Percentiles rank a stretch among this genome's conserved stretches.
phyloP scores from a whole-genome alignment of 2,329 filamentous ascomycete genomes.

The Ceratocystis huliohia region DNA sequence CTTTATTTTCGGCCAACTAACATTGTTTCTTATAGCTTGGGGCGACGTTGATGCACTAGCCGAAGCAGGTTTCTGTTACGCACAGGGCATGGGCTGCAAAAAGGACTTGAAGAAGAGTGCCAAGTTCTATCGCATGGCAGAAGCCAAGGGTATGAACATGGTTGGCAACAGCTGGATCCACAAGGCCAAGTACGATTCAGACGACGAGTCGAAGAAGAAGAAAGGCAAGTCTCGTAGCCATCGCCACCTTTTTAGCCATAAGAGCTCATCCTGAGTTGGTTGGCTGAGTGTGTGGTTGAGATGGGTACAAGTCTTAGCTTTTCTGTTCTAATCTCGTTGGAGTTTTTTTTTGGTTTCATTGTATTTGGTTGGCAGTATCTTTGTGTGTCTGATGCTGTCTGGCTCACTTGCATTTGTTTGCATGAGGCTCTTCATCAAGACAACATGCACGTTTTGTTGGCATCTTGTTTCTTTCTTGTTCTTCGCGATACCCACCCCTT shows the following conservation, averaged over 20 bases:
- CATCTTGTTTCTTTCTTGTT: conserved; percentile 9
- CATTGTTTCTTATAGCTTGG: conserved; percentile 47
- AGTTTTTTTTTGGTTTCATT: background rate
- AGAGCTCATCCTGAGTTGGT: conserved; percentile 25
- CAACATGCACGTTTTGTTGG: background rate
- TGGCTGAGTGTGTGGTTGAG: background rate
- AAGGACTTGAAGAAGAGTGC: conserved; percentile 94
- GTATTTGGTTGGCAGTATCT: background rate
- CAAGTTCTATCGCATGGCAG: conserved; percentile 77
- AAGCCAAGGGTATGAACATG: conserved; percentile 91
- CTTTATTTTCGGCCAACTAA: conserved; percentile 21
- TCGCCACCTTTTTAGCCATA: conserved; percentile 55
- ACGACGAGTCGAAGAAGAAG: conserved; percentile 47
- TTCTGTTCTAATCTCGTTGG: background rate
- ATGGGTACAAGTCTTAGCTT: background rate
- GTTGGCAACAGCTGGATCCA: conserved; percentile 99
- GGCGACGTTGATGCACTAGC: conserved; percentile 88
- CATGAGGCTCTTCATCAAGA: background rate
- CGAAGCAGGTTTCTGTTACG: conserved; percentile 93
- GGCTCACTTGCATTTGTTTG: background rate
- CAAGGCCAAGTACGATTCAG: conserved; percentile 81
- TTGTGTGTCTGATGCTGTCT: background rate
- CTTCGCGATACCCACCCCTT: conserved; percentile 1
- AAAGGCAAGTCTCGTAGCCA: conserved; percentile 61
- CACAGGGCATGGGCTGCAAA: conserved; percentile 83